Conservation (phyloP, 139 green algal genomes). For the Nannochloris sp. region DNA sequence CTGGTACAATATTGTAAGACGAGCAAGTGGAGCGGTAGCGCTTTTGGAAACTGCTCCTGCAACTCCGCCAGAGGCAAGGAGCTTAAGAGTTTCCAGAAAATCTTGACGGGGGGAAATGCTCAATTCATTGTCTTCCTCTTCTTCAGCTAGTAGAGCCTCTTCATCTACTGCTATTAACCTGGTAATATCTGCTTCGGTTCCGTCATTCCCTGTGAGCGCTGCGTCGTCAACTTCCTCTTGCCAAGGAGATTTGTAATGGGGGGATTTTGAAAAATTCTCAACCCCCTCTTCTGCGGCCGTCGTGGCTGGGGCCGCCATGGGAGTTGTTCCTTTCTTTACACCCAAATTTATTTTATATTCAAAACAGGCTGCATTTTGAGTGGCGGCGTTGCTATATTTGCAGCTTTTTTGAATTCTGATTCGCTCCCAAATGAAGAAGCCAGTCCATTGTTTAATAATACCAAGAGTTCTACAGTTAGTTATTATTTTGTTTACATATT, state of each 20-base stretch:
- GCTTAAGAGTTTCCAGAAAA: conserved; percentile 35
- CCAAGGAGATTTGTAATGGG: too few species aligned
- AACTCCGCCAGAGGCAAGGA: conserved; percentile 73
- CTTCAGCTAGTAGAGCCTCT: background rate
- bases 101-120: background rate
- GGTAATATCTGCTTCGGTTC: conserved; percentile 18
- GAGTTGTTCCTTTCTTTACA: too few species aligned
- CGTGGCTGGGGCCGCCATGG: too few species aligned
- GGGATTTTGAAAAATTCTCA: too few species aligned
- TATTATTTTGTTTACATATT: too few species aligned
- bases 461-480: too few species aligned
- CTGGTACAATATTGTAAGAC: conserved; percentile 95
- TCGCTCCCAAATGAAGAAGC: too few species aligned
- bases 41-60: conserved; percentile 86
- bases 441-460: too few species aligned
- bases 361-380: background rate
- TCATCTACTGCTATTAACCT: conserved; percentile 13
- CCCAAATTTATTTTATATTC: background rate
- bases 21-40: conserved; percentile 77
- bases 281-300: too few species aligned
- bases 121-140: background rate
- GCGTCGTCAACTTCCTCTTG: conserved; percentile 12
- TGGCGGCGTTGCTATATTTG: background rate
- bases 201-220: background rate
- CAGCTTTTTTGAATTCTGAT: background rate